These are phyloP conservation scores for Lactifluus volemus DNA, from an alignment of 768 basidiomycete species.

Conservation along the genomic window DNA sequence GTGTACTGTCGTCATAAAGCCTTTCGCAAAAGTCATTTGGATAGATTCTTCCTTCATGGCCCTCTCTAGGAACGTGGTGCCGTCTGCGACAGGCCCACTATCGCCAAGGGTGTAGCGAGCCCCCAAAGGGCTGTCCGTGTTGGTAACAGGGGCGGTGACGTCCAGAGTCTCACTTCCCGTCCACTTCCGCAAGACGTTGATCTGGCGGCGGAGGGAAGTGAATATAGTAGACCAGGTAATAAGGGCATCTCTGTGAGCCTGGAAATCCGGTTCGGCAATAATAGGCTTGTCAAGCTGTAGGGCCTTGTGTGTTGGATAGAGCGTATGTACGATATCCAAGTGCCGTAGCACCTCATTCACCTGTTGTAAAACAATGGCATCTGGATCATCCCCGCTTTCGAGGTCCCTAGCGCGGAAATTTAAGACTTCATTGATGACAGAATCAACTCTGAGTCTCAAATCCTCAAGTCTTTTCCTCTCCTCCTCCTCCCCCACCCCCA, in stretches of 20 bases:
- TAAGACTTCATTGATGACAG: slow-evolving; percentile 76
- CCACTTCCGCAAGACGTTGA: slow-evolving; percentile 79
- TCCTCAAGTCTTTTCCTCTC: slow-evolving; percentile 80
- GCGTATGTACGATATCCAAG: slow-evolving; percentile 73
- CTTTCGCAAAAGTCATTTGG: slow-evolving; percentile 88
- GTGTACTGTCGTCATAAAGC: slow-evolving; percentile 80
- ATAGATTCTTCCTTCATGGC: slow-evolving; percentile 95
- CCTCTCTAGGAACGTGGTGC: slow-evolving; percentile 86
- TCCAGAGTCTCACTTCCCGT: slow-evolving; percentile 89
- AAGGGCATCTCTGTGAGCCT: slow-evolving; percentile 79
- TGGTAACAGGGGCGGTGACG: slow-evolving; percentile 72
- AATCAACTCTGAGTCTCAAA: slow-evolving; percentile 72
- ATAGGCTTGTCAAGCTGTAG: slow-evolving; percentile 70
- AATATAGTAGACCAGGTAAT: slow-evolving; percentile 91
- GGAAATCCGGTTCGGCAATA: slow-evolving; percentile 58
- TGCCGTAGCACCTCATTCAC: slow-evolving; percentile 61
- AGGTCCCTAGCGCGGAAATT: slow-evolving; percentile 55
- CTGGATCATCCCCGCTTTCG: slow-evolving; percentile 30
- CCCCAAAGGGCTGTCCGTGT: slow-evolving; percentile 43
- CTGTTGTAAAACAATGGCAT: slow-evolving; percentile 44
- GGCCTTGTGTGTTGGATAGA: slow-evolving; percentile 79
- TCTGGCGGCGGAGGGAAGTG: slow-evolving; percentile 73
- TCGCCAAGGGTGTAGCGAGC: slow-evolving; percentile 20
- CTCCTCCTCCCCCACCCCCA: slow-evolving; percentile 71
- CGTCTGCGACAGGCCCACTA: slow-evolving; percentile 46